Percentiles rank a stretch among this genome's conserved stretches.
phyloP scores from a whole-genome alignment of 108 stramenopile genomes.

The Nitzschia palea region DNA sequence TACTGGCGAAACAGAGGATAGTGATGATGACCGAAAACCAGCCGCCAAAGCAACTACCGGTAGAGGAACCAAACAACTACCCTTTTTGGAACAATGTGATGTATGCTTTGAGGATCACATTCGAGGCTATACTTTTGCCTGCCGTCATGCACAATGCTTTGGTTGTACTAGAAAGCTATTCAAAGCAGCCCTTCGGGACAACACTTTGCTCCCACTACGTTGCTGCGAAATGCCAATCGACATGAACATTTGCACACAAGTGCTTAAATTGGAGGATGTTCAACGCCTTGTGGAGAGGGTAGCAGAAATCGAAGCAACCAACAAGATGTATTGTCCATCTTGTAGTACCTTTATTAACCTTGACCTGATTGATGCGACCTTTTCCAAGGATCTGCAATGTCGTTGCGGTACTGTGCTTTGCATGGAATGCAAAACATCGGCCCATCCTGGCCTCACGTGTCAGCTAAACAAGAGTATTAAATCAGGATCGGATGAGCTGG shows the following conservation, averaged over 20 bases:
- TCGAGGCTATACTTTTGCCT: constrained; percentile 35
- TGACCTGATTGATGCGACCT: constrained; percentile 30
- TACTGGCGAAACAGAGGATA: too few relatives aligned
- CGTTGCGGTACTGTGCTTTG: constrained; percentile 40
- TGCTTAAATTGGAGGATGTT: constrained; percentile 24
- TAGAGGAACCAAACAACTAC: constrained; percentile 29
- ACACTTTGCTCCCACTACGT: constrained; percentile 44
- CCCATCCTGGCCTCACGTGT: constrained; percentile 44
- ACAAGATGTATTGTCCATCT: constrained; percentile 57
- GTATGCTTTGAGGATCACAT: constrained; percentile 41
- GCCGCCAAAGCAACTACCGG: too few relatives aligned
- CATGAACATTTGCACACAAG: constrained; percentile 33
- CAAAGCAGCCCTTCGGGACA: constrained; percentile 38
- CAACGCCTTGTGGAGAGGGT: constrained; percentile 18
- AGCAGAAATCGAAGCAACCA: constrained; percentile 36
- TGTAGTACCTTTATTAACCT: constrained; percentile 53
- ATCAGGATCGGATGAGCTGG: constrained; percentile 21
- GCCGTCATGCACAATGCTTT: constrained; percentile 41
- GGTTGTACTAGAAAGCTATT: constrained; percentile 39
- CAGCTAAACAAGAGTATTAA: constrained; percentile 21
- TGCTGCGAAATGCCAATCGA: constrained; percentile 62
- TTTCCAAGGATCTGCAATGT: constrained; percentile 30
- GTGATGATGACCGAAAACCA: too few relatives aligned
- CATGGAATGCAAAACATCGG: constrained; percentile 38
- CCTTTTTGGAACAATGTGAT: constrained; percentile 35